These are phyloP conservation scores for Aspergillus costaricaensis DNA, from an alignment of 2,329 filamentous ascomycete genomes.

Conservation along the genomic window DNA sequence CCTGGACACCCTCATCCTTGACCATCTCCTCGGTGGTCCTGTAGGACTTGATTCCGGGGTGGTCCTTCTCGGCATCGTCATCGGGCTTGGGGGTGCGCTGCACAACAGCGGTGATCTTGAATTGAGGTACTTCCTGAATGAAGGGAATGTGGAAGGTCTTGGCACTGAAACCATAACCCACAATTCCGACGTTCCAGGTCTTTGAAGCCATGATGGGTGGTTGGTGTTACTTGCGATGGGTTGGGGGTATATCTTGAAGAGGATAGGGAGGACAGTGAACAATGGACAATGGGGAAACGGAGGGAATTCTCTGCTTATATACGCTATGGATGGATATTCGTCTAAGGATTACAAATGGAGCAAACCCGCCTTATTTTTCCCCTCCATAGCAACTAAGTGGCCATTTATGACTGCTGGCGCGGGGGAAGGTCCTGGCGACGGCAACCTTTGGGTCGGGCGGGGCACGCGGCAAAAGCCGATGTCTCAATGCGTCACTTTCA, in stretches of 20 bases:
- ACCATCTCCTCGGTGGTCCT: conserved; percentile 64
- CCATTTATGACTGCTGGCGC: conserved; percentile 19
- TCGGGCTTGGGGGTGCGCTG: conserved; percentile 67
- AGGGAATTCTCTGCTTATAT: conserved; percentile 8
- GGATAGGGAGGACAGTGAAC: background rate
- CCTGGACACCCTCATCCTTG: conserved; percentile 64
- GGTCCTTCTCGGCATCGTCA: conserved; percentile 69
- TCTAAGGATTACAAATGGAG: background rate
- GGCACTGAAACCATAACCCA: conserved; percentile 66
- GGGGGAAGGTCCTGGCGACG: conserved; percentile 42
- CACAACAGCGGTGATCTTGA: conserved; percentile 73
- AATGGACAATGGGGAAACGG: background rate
- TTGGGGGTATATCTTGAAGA: background rate
- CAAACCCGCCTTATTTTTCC: background rate
- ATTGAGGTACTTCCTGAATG: conserved; percentile 62
- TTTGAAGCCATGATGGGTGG: conserved; percentile 42
- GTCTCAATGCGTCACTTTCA: background rate
- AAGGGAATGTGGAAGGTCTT: conserved; percentile 86
- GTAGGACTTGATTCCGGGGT: conserved; percentile 66
- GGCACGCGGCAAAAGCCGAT: conserved; percentile 60
- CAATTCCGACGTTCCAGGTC: conserved; percentile 58
- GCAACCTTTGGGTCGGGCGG: conserved; percentile 40
- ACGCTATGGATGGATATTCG: conserved; percentile 1
- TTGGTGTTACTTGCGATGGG: conserved; percentile 23
- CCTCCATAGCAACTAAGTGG: background rate